Evolutionary conservation across 805 yeast species (phyloP), one percentile per base, ranked within the genome.

Genomic region (Metschnikowia continentalis): DNA sequence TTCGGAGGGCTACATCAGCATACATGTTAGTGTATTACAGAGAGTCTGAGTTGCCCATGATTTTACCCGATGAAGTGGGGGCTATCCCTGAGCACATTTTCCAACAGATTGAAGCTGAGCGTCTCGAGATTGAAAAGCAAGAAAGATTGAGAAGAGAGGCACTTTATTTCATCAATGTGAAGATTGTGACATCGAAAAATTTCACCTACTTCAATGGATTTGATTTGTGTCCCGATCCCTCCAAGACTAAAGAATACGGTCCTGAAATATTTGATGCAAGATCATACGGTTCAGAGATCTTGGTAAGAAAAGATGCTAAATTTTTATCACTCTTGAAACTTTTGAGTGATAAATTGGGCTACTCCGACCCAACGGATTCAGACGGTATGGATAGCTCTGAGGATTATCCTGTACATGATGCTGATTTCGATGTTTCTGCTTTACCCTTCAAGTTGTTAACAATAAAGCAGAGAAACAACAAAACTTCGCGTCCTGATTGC

Each of bases 1-100:
- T 87, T 30, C 81, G 88, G 57, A 82, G 96, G 43, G 94, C 90
- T 36, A 91, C 98, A 0, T 88, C 94, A 39, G 99, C 99, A 1
- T 94, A 94, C 64, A 94, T 94, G 99, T 79, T 94, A 69, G 98
- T 94, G 2, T 94, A 94, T 64, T 79, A 91, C 55, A 78, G 96
- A 49, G 82, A 88, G 62, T 70, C 79, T 2, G 79, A 79, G 37
- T 67, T 82, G 36, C 75, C 73, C 2, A 77, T 76, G 11, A 75
- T 92, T 14, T 74, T 94, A 52, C 82, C 81, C 11, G 82, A 80
- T 0, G 81, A 79, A 19, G 52, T 62, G 35, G 51, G 54, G 1
- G 49, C 60, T 2, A 66, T 72, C 40, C 97, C 98, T 2, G 58
- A 64, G 1, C 87, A 88, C 61, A 82, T 94, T 22, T 80, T 88